Evolutionary conservation across 2,329 filamentous ascomycete species (phyloP).

Genomic region (Aspergillus versicolor): DNA sequence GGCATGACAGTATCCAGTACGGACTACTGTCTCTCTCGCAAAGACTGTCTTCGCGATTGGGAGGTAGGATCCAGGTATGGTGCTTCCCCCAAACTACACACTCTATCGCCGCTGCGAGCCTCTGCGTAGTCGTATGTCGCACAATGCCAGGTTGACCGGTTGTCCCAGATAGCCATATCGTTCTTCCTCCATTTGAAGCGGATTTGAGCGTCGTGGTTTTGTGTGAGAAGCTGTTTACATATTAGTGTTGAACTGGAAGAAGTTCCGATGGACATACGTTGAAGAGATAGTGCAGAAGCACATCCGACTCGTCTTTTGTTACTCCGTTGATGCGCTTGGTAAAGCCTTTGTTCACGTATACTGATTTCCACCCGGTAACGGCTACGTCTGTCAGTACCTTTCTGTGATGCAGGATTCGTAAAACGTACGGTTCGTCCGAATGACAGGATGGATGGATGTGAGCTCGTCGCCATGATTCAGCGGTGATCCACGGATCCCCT

Average conservation of each 20-base stretch:
- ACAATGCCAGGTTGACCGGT: conserved; percentile 46
- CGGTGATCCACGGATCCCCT: conserved; percentile 51
- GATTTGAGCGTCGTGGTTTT: conserved; percentile 54
- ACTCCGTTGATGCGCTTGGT: conserved; percentile 46
- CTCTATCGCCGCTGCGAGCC: conserved; percentile 48
- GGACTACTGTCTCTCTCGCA: background rate
- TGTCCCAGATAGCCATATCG: conserved; percentile 37
- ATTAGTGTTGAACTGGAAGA: background rate
- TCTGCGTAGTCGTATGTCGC: conserved; percentile 32
- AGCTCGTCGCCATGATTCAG: conserved; percentile 55
- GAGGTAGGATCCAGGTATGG: conserved; percentile 50
- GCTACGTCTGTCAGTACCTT: conserved; percentile 24
- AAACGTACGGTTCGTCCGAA: conserved; percentile 54
- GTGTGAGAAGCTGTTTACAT: conserved; percentile 30
- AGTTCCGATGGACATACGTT: conserved; percentile 20
- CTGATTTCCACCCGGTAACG: conserved; percentile 62
- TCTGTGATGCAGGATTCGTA: background rate
- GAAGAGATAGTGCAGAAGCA: conserved; percentile 46
- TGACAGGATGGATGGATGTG: conserved; percentile 55
- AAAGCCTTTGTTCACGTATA: conserved; percentile 49
- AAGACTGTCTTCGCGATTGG: conserved; percentile 41
- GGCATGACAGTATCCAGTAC: too few species aligned
- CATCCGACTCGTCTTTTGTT: conserved; percentile 44
- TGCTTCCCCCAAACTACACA: conserved; percentile 53
- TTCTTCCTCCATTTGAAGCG: conserved; percentile 52